A percentile compares a stretch with the other conserved stretches of the same genome.
Evolutionary conservation across 805 yeast species (phyloP).

Genomic region (Lipomyces anomalus): DNA sequence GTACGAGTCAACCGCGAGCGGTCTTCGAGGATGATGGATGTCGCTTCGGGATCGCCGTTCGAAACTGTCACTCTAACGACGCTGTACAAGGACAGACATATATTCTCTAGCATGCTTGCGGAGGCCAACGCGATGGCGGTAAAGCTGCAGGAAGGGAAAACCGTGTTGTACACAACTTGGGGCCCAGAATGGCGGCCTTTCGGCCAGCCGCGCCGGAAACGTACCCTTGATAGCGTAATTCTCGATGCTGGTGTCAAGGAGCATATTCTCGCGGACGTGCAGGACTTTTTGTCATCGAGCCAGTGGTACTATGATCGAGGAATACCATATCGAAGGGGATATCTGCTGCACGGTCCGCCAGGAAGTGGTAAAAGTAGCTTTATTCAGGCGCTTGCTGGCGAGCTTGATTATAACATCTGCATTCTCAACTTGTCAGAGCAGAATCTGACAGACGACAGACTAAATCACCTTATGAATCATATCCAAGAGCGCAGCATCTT

Average conservation of each 20-base stretch:
- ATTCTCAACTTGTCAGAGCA: conserved; percentile 84
- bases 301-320: conserved; percentile 94
- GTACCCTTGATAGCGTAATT: conserved; percentile 79
- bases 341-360: conserved; percentile 91
- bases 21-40: conserved; percentile 79
- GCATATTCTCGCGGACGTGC: conserved; percentile 60
- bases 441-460: conserved; percentile 87
- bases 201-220: conserved; percentile 88
- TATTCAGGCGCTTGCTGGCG: conserved; percentile 95
- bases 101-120: conserved; percentile 62
- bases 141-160: conserved; percentile 80
- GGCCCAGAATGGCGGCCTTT: conserved; percentile 99
- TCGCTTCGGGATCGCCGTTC: conserved; percentile 87
- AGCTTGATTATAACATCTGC: conserved; percentile 90
- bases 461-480: conserved; percentile 93
- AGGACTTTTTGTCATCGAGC: conserved; percentile 72
- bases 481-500: conserved; percentile 84
- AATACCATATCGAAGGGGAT: conserved; percentile 96
- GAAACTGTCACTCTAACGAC: conserved; percentile 96
- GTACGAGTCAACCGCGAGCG: conserved; percentile 86
- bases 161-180: conserved; percentile 89
- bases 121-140: conserved; percentile 86
- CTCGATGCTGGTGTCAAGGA: conserved; percentile 72
- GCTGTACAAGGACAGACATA: conserved; percentile 66
- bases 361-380: conserved; percentile 96